Conservation (phyloP, 257 asterid species). For the Rhazya stricta region DNA sequence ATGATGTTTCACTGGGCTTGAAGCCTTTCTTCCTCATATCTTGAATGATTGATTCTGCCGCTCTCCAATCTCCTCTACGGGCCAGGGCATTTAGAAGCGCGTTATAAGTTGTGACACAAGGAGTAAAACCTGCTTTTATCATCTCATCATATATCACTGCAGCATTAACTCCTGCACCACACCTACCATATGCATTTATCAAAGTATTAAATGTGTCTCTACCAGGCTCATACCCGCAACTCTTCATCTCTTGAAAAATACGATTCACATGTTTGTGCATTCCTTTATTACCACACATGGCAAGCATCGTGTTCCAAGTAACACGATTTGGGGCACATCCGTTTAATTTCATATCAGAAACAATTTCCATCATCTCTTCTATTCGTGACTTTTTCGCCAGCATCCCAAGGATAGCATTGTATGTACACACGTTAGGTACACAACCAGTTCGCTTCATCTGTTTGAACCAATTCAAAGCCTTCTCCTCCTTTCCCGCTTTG, state of each 20-base stretch:
- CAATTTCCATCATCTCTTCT: slow-evolving; percentile 80
- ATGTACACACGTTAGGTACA: slow-evolving; percentile 89
- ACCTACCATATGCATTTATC: slow-evolving; percentile 86
- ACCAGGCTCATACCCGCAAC: slow-evolving; percentile 85
- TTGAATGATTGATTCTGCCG: slow-evolving; percentile 53
- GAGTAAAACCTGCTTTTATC: slow-evolving; percentile 77
- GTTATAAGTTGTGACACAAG: slow-evolving; percentile 75
- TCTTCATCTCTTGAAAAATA: slow-evolving; percentile 80
- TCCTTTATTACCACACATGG: slow-evolving; percentile 79
- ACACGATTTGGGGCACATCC: slow-evolving; percentile 78
- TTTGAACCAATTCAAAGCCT: slow-evolving; percentile 61
- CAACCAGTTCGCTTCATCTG: slow-evolving; percentile 84
- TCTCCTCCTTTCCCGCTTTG: slow-evolving; percentile 67
- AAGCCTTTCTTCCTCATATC: slow-evolving; percentile 82
- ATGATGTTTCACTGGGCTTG: slow-evolving; percentile 76
- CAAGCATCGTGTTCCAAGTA: slow-evolving; percentile 93
- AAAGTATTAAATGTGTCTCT: slow-evolving; percentile 83
- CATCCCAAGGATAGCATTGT: slow-evolving; percentile 85
- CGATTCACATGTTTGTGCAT: slow-evolving; percentile 67
- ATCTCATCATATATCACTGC: slow-evolving; percentile 71
- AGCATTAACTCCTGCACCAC: slow-evolving; percentile 67
- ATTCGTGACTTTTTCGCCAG: slow-evolving; percentile 76
- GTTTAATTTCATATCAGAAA: slow-evolving; percentile 68
- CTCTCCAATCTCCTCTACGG: slow-evolving; percentile 78
- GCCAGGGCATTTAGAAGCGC: slow-evolving; percentile 87